Percentiles rank a stretch among this genome's conserved stretches.
phyloP scores from a whole-genome alignment of 2,329 filamentous ascomycete genomes.

The Hypoxylon sp. region DNA sequence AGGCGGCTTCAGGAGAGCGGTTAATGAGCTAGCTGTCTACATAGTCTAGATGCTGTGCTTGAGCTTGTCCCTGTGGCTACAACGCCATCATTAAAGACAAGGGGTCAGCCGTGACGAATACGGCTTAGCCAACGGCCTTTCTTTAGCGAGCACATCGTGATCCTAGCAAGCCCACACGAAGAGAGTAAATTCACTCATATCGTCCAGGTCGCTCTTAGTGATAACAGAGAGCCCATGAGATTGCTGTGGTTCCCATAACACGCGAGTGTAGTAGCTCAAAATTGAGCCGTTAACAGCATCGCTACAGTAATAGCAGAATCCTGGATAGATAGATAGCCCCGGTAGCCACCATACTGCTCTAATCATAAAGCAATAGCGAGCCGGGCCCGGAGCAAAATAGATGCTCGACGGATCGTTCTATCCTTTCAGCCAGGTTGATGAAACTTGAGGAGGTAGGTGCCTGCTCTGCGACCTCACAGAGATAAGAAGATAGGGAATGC shows the following conservation, averaged over 20 bases:
- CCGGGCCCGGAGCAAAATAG: constrained; percentile 15
- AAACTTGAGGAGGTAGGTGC: constrained; percentile 40
- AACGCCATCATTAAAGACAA: constrained; percentile 1
- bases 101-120: constrained; percentile 17
- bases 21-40: constrained; percentile 8
- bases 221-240: constrained; percentile 16
- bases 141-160: constrained; percentile 4
- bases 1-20: neutral
- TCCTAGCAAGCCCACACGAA: constrained; percentile 11
- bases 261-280: constrained; percentile 14
- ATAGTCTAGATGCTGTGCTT: constrained; percentile 1
- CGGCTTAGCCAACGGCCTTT: constrained; percentile 9
- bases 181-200: constrained; percentile 6
- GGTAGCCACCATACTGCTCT: constrained; percentile 14
- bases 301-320: constrained; percentile 10
- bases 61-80: constrained; percentile 22
- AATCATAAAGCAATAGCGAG: constrained; percentile 16
- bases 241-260: constrained; percentile 24
- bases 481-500: constrained; percentile 6
- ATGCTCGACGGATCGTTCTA: constrained; percentile 18
- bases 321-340: too few relatives aligned
- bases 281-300: constrained; percentile 23
- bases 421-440: constrained; percentile 33
- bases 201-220: constrained; percentile 16
- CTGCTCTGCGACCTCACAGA: constrained; percentile 33